Conservation (phyloP, 2,329 filamentous ascomycete species). For the Basipetospora chlamydospora region DNA sequence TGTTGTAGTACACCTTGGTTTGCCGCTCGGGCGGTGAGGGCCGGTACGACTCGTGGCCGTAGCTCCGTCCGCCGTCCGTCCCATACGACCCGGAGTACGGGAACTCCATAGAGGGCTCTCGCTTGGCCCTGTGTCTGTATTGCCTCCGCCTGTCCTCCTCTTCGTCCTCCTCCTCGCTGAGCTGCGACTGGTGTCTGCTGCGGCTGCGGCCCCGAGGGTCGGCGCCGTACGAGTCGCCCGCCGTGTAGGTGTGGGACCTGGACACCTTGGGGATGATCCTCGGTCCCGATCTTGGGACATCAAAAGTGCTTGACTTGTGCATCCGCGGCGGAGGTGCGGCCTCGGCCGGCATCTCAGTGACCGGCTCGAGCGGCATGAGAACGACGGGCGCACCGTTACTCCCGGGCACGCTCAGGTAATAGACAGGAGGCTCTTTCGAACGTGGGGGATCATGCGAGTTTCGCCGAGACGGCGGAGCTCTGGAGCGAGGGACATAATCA, state of each 20-base stretch:
- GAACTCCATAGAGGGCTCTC: not conserved
- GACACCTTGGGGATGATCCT: not conserved
- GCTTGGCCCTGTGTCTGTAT: not conserved
- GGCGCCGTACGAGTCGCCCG: not conserved
- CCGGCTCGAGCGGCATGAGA: not conserved
- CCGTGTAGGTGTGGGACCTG: slow-evolving; percentile 1
- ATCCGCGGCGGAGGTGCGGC: not conserved
- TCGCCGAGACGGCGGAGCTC: slow-evolving; percentile 17
- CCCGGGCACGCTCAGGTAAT: not conserved
- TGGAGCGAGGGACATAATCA: slow-evolving; percentile 18
- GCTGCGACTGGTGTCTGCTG: slow-evolving; percentile 1
- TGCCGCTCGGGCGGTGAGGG: not conserved
- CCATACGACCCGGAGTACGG: not conserved
- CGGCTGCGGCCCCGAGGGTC: slow-evolving; percentile 5
- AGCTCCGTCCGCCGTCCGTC: not conserved
- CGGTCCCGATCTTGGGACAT: not conserved
- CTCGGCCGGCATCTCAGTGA: not conserved
- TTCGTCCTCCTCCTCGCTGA: not conserved
- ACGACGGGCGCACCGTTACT: not conserved
- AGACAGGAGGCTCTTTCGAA: not conserved
- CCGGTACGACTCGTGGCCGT: not conserved
- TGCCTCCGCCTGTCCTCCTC: slow-evolving; percentile 1
- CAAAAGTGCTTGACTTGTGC: slow-evolving; percentile 2
- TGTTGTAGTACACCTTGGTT: not conserved
- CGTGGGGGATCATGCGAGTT: slow-evolving; percentile 12